These are phyloP conservation scores for Apophysomyces sp. DNA, from an alignment of 371 early-diverging fungal genomes.

Conservation along the genomic window DNA sequence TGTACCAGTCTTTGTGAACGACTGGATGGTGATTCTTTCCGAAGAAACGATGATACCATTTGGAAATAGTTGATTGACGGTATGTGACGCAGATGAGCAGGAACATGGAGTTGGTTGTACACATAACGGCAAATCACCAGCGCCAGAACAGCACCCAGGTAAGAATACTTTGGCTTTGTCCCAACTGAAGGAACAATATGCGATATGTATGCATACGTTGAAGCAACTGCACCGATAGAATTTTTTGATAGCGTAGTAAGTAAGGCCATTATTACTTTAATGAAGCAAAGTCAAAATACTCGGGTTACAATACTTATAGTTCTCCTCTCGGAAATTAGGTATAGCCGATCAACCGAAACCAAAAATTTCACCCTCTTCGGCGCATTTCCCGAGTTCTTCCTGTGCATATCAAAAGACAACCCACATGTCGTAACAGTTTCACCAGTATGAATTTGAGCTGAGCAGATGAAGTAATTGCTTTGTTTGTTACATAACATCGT, in stretches of 20 bases:
- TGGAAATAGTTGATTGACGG: slow-evolving; percentile 6
- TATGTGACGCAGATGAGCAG: slow-evolving; percentile 8
- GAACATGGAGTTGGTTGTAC: neutral
- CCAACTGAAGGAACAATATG: neutral
- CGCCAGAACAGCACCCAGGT: neutral
- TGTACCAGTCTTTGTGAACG: slow-evolving; percentile 8
- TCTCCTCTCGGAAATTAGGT: neutral
- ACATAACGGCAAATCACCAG: neutral
- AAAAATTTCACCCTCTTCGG: neutral
- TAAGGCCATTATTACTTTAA: neutral
- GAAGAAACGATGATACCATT: neutral
- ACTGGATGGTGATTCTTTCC: neutral
- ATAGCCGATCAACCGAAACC: neutral
- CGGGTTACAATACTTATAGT: neutral
- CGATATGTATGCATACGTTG: neutral
- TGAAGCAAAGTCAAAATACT: neutral
- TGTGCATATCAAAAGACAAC: neutral
- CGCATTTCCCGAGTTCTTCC: neutral
- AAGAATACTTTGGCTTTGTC: neutral
- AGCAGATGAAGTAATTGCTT: too few relatives aligned
- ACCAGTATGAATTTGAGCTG: too few relatives aligned
- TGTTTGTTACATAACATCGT: too few relatives aligned
- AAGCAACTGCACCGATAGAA: neutral
- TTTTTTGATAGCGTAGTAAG: neutral
- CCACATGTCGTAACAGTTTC: neutral